Percentiles rank a stretch among this genome's conserved stretches.
Evolutionary conservation across 805 yeast species (phyloP).

Genomic region (Teunomyces barrocoloradensis): DNA sequence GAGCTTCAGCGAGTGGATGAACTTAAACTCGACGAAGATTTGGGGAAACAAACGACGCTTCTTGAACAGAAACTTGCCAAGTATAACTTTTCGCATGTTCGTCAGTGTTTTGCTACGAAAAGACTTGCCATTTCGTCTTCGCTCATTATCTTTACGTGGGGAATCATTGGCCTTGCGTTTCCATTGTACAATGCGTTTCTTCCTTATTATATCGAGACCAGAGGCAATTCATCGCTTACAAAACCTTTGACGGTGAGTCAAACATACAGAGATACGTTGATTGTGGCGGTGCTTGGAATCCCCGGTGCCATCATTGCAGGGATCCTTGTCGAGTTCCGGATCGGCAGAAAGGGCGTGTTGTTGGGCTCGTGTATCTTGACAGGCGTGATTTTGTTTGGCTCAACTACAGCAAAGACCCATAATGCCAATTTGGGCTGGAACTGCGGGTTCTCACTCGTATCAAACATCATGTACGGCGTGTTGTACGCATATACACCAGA

Average conservation of each 20-base stretch:
- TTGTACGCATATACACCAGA: slow-evolving; percentile 69
- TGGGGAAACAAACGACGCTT: slow-evolving; percentile 19
- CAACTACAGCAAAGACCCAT: slow-evolving; percentile 58
- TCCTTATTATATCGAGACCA: slow-evolving; percentile 48
- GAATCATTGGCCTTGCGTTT: slow-evolving; percentile 56
- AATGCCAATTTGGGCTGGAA: slow-evolving; percentile 47
- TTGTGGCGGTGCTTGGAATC: slow-evolving; percentile 30
- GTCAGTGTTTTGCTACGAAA: slow-evolving; percentile 46
- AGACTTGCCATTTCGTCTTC: slow-evolving; percentile 45
- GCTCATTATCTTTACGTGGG: slow-evolving; percentile 49
- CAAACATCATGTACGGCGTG: slow-evolving; percentile 56
- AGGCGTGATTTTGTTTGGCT: slow-evolving; percentile 59
- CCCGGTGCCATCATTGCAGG: slow-evolving; percentile 37
- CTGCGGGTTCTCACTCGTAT: slow-evolving; percentile 45
- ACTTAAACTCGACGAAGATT: slow-evolving; percentile 17
- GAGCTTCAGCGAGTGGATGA: slow-evolving; percentile 46
- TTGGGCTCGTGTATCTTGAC: slow-evolving; percentile 49
- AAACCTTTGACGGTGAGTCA: slow-evolving; percentile 26
- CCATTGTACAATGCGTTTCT: slow-evolving; percentile 55
- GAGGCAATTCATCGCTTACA: slow-evolving; percentile 28
- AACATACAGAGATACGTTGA: slow-evolving; percentile 32
- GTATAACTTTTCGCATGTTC: slow-evolving; percentile 36
- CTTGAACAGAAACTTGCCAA: slow-evolving; percentile 23
- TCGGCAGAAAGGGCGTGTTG: slow-evolving; percentile 61
- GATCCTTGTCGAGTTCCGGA: slow-evolving; percentile 26